phyloP scores from a whole-genome alignment of 2,329 filamentous ascomycete species.

The Talaromyces verruculosus region DNA sequence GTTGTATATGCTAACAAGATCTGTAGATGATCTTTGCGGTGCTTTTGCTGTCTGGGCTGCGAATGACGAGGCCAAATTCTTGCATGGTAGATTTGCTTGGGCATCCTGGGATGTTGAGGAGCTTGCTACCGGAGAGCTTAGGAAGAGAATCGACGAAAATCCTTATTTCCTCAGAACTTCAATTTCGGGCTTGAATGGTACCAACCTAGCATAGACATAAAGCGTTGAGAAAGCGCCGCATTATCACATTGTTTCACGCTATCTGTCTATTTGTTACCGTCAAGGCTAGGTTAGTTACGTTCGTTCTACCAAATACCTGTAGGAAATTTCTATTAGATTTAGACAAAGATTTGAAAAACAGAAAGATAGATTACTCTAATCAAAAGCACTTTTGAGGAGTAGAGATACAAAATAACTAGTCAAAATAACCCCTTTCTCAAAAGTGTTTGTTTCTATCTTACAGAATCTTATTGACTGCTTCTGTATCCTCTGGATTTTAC shows the following conservation, averaged over 20 bases:
- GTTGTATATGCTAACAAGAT: background rate
- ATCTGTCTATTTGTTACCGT: background rate
- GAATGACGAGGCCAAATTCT: slow-evolving; percentile 39
- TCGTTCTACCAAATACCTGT: background rate
- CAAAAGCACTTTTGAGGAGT: too few relatives aligned
- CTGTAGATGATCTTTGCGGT: slow-evolving; percentile 27
- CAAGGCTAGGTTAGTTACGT: background rate
- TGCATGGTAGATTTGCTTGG: slow-evolving; percentile 41
- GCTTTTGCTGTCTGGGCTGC: slow-evolving; percentile 41
- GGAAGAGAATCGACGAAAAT: slow-evolving; percentile 6
- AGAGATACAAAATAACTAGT: too few relatives aligned
- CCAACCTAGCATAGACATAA: background rate
- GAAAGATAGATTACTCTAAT: too few relatives aligned
- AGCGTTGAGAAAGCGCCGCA: background rate
- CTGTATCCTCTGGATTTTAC: too few relatives aligned
- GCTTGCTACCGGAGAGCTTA: slow-evolving; percentile 23
- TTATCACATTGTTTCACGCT: too few relatives aligned
- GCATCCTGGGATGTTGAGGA: slow-evolving; percentile 47
- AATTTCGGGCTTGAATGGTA: slow-evolving; percentile 1
- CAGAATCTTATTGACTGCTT: too few relatives aligned
- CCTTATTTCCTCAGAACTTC: slow-evolving; percentile 8
- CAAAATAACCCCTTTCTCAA: too few relatives aligned
- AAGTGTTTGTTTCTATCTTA: too few relatives aligned
- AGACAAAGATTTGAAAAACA: too few relatives aligned
- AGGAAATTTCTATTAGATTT: too few relatives aligned